phyloP scores from a whole-genome alignment of 2,329 filamentous ascomycete species.

The Aspergillus nomiae region DNA sequence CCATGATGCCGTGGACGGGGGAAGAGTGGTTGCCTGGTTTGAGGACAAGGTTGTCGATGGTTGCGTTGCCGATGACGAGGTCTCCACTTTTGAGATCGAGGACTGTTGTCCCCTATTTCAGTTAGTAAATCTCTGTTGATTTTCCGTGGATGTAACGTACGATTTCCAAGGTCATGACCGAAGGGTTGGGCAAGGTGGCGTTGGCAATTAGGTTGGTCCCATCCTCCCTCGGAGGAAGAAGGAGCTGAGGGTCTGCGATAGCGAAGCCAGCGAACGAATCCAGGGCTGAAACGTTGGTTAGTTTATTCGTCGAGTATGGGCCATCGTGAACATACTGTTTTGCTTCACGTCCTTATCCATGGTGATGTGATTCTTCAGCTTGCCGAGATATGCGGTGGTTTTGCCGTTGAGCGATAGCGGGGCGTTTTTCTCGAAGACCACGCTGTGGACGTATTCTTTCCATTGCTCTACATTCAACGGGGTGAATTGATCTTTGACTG shows the following conservation, averaged over 20 bases:
- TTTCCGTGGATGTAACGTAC: slow-evolving; percentile 16
- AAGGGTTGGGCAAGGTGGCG: slow-evolving; percentile 60
- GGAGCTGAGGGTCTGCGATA: slow-evolving; percentile 50
- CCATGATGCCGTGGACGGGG: slow-evolving; percentile 51
- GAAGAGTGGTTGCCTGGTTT: slow-evolving; percentile 56
- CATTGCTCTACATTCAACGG: slow-evolving; percentile 31
- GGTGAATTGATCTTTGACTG: slow-evolving; percentile 23
- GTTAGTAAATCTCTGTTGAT: background rate
- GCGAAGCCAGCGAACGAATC: slow-evolving; percentile 54
- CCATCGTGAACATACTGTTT: slow-evolving; percentile 29
- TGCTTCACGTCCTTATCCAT: slow-evolving; percentile 38
- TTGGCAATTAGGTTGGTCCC: slow-evolving; percentile 57
- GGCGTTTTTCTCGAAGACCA: slow-evolving; percentile 31
- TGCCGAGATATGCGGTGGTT: slow-evolving; percentile 33
- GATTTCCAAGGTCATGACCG: slow-evolving; percentile 57
- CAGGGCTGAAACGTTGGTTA: slow-evolving; percentile 45
- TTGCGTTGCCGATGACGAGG: slow-evolving; percentile 52
- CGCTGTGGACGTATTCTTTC: slow-evolving; percentile 35
- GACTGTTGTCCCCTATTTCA: slow-evolving; percentile 51
- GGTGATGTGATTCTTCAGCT: slow-evolving; percentile 35
- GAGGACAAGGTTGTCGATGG: slow-evolving; percentile 53
- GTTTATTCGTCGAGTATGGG: background rate
- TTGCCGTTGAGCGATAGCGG: slow-evolving; percentile 30
- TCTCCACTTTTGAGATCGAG: slow-evolving; percentile 53
- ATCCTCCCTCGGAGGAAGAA: slow-evolving; percentile 44